A percentile compares a stretch with the other conserved stretches of the same genome.
Conservation (phyloP, 2,329 filamentous ascomycete species). For the Hymenoscyphus albidus region DNA sequence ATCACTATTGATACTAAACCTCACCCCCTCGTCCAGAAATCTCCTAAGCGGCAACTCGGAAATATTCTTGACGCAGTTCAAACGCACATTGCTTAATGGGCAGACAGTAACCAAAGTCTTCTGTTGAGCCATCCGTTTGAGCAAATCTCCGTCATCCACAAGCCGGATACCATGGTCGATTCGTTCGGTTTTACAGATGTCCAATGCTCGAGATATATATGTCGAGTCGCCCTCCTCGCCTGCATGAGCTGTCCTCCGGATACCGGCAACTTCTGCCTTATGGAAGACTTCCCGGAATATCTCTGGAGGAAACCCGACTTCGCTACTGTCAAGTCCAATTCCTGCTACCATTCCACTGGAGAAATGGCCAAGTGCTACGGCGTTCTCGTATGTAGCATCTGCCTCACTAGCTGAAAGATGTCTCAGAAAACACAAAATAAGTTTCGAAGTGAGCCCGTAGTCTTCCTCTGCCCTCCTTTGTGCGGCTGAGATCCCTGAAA, state of each 20-base stretch:
- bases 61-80: conserved; percentile 43
- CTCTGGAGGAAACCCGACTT: conserved; percentile 52
- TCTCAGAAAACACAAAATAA: conserved; percentile 70
- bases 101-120: conserved; percentile 66
- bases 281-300: conserved; percentile 61
- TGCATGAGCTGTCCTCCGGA: conserved; percentile 67
- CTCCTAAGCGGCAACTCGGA: conserved; percentile 43
- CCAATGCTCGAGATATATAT: conserved; percentile 62
- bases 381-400: conserved; percentile 43
- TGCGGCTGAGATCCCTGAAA: conserved; percentile 59
- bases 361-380: conserved; percentile 43
- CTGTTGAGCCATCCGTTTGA: conserved; percentile 54
- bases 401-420: conserved; percentile 63
- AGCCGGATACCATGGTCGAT: conserved; percentile 74
- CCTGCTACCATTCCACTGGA: conserved; percentile 52
- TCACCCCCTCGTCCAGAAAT: conserved; percentile 43
- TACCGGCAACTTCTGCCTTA: conserved; percentile 47
- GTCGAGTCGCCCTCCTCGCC: conserved; percentile 69
- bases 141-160: conserved; percentile 54
- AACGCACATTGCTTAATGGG: conserved; percentile 66
- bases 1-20: conserved; percentile 46
- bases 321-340: conserved; percentile 66
- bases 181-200: conserved; percentile 57
- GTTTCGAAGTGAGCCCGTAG: conserved; percentile 59
- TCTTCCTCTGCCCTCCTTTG: conserved; percentile 56